Evolutionary conservation across 2,329 filamentous ascomycete species (phyloP), one percentile per base, ranked within the genome.

Genomic region (Rhinocladiella mackenziei): DNA sequence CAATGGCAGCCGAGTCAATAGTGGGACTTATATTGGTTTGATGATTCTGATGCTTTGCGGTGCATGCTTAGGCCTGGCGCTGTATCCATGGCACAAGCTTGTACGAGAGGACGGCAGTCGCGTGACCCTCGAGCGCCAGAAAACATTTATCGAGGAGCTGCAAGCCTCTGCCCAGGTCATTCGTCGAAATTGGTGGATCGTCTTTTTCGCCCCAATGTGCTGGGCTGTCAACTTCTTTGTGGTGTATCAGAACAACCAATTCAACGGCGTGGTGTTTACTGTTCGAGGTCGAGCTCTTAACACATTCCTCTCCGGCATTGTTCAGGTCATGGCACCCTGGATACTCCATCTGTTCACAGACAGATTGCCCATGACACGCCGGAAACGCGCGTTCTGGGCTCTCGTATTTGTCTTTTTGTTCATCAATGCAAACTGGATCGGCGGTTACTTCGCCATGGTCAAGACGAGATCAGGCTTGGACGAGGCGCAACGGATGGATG

Each of bases 1-100:
- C 19, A 50, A 46, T 14, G 78, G 85, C 54, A 83, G 83, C 19
- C 14, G 17, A 10, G 43, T 58, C 17, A 43, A 39, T n/a, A 78
- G 85, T 54, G 84, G 83, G 47, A 87, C 84, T 18, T 88, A 88
- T 56, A 75, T 84, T 39, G 84, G 78, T 18, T 85, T 88, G 65
- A 76, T 88, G 34, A 71, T 86, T 7, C 76, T 88, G 54, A 87
- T 84, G 66, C 65, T 82, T 43, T 52, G 74, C 33, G 83, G 84
- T 42, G 81, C 81, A 40, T 53, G 75, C 6, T 66, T 88, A 1
- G 75, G 82, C 6, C 73, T 83, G 46, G 68, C 72, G 26, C 74
- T 89, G 6, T 77, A 77, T 61, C 76, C 86, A 55, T 83, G 82
- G 13, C 71, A 74, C 50, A 74, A 76, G 36, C 74, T 89, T 40